A percentile compares a stretch with the other conserved stretches of the same genome.
phyloP scores from a whole-genome alignment of 805 yeast genomes.

The Yarrowia osloensis region DNA sequence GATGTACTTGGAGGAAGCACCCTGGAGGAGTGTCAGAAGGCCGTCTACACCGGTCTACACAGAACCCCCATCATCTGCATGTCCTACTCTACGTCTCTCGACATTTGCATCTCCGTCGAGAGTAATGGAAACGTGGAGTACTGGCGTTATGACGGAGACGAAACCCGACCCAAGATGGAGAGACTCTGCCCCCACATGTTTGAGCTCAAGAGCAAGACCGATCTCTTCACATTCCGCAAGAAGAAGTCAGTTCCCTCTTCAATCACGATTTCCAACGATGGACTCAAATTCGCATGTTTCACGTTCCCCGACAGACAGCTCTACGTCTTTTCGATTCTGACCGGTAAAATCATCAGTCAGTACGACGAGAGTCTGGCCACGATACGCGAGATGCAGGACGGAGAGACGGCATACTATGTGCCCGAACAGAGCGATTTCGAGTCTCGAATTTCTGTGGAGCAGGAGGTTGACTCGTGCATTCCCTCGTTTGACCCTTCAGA shows the following conservation, averaged over 20 bases:
- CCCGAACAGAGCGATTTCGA: slow-evolving; percentile 39
- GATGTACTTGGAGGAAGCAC: background rate
- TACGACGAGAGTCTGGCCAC: slow-evolving; percentile 41
- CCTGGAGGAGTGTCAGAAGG: background rate
- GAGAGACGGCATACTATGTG: slow-evolving; percentile 34
- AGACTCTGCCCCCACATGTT: slow-evolving; percentile 40
- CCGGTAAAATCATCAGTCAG: slow-evolving; percentile 42
- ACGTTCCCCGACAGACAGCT: slow-evolving; percentile 37
- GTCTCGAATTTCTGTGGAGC: slow-evolving; percentile 38
- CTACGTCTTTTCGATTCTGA: slow-evolving; percentile 43
- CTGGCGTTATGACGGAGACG: slow-evolving; percentile 40
- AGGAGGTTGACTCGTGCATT: slow-evolving; percentile 34
- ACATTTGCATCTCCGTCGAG: slow-evolving; percentile 42
- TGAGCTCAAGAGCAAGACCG: slow-evolving; percentile 47
- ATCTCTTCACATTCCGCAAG: slow-evolving; percentile 45
- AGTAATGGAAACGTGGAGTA: slow-evolving; percentile 45
- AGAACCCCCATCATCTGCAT: slow-evolving; percentile 29
- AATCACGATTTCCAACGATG: slow-evolving; percentile 39
- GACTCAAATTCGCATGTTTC: slow-evolving; percentile 40
- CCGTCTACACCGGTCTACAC: background rate
- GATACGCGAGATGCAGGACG: slow-evolving; percentile 39
- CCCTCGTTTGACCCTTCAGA: slow-evolving; percentile 42
- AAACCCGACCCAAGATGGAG: slow-evolving; percentile 30
- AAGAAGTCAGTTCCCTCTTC: slow-evolving; percentile 39
- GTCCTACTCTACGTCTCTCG: slow-evolving; percentile 36